Evolutionary conservation across 192 early-diverging fungal genomes (phyloP), one percentile per base, ranked within the genome.

Genomic region (Backusella circina): DNA sequence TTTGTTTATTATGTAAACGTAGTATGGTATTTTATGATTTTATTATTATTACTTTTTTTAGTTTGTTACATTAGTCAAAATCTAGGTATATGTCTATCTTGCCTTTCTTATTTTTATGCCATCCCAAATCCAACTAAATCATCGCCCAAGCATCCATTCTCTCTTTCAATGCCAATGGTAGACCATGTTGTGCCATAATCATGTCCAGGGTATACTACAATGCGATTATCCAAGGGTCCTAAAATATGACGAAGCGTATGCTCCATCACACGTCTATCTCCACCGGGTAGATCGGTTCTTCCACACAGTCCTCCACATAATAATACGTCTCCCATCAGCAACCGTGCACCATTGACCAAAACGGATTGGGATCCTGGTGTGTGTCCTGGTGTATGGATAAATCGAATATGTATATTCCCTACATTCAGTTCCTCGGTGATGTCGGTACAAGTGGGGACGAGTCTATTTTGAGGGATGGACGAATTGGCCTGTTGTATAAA

Each of bases 301-400:
- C 96, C 95, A 75, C 93, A 96, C 15, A 83, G 73, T 16, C 90
- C 86, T 0, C 92, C 91, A 77, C 95, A 96, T 51, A 98, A 82
- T 18, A 86, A 66, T 16, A 95, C 96, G 76, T 98, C 96, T 15
- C 96, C 96, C 35, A 91, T 91, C 44, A 98, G 85, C 75, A 98
- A 83, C 33, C 94, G 81, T 47, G 80, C 84, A 2, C 82, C 84
- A 83, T 94, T 95, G 7, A 97, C 86, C 51, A 96, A 51, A 21
- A 98, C 71, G 71, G 92, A 93, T 80, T 96, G 94, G 71, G 91
- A 93, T 9, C 96, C 96, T 3, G 90, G 88, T 30, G 96, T 94
- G 77, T 98, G 96, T 16, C 96, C 96, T 2, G 96, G 96, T n/a
- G 94, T 96, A 78, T 98, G 96, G 37, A 95, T 78, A 78, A 96